Base-by-base conservation (phyloP, 164 flowering plant genomes). In the Nelumbo lutea region DNA sequence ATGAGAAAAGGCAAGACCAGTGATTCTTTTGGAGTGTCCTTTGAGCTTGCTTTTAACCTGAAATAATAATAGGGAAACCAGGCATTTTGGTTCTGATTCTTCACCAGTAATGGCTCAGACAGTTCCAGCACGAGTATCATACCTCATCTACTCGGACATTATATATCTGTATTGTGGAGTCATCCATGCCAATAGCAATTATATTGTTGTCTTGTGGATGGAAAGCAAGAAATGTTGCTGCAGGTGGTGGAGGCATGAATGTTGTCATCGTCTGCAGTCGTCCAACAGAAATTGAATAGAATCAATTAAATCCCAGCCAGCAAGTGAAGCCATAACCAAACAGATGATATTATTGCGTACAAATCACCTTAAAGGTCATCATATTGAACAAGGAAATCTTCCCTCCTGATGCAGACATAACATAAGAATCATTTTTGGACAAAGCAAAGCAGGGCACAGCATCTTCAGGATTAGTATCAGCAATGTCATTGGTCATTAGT, bases 221-320 rank as follows among this genome's bases (percentile, higher is more conserved):
- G 77, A 90, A 90, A 55, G 95, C 95, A 70, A 93, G 84, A 80
- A 84, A 90, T 9, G 98, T 93, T 56, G 96, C 95, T 27, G 93
- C 93, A 43, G 98, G 98, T 60, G 96, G 98, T 38, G 98, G 96
- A 38, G 89, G 88, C 96, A 93, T 88, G 78, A 93, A 89, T 13
- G 90, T 87, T 27, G 92, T 85, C 96, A 93, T 89, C 46, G 84
- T 86, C 97, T 91, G 87, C 73, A 73, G 1, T 69, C 73, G 61
- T 41, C 71, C 68, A 67, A 65, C 61, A 48, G 53, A 72, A 67
- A 53, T 43, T 7, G 27, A 27, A 27, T 27, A 27, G 57, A 64
- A 60, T 71, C 59, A 9, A 69, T 45, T 42, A 45, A 61, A 53
- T 47, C 3, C 4, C 39, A 13, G 43, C 10, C 14, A 11, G 4